Conservation (phyloP, 306 rosid genomes). For the Hippophae gyantsensis region DNA sequence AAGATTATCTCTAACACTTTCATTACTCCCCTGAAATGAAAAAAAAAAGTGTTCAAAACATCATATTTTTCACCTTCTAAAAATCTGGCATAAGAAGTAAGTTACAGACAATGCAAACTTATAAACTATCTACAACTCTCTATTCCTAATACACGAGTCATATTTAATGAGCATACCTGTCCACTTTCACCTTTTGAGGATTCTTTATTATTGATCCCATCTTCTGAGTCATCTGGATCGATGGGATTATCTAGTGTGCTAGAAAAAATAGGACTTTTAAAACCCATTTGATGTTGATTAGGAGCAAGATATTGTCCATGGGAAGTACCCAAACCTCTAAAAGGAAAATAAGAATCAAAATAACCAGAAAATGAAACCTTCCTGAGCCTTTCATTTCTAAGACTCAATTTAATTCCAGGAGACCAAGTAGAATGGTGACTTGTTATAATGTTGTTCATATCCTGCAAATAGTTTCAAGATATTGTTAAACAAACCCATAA, state of each 20-base stretch:
- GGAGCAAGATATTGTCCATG: constrained; percentile 33
- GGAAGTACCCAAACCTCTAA: constrained; percentile 34
- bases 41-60: constrained; percentile 6
- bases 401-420: constrained; percentile 47
- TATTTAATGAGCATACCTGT: constrained; percentile 36
- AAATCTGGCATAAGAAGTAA: too few species aligned
- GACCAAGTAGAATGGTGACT: constrained; percentile 62
- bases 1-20: constrained; percentile 54
- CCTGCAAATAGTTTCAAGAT: neutral
- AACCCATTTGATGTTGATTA: constrained; percentile 25
- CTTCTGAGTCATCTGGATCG: constrained; percentile 60
- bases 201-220: constrained; percentile 29
- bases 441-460: constrained; percentile 50
- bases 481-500: neutral
- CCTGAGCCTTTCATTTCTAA: constrained; percentile 30
- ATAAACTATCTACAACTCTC: neutral
- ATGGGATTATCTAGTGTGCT: constrained; percentile 25
- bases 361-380: constrained; percentile 46
- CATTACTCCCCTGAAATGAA: constrained; percentile 45
- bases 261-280: constrained; percentile 42
- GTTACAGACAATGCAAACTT: neutral
- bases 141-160: constrained; percentile 7
- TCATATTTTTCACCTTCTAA: neutral
- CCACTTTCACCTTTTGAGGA: constrained; percentile 32
- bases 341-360: constrained; percentile 26